A percentile compares a stretch with the other conserved stretches of the same genome.
These are phyloP conservation scores for Pyrenophora seminiperda DNA, from an alignment of 2,329 filamentous ascomycete species.

Conservation along the genomic window DNA sequence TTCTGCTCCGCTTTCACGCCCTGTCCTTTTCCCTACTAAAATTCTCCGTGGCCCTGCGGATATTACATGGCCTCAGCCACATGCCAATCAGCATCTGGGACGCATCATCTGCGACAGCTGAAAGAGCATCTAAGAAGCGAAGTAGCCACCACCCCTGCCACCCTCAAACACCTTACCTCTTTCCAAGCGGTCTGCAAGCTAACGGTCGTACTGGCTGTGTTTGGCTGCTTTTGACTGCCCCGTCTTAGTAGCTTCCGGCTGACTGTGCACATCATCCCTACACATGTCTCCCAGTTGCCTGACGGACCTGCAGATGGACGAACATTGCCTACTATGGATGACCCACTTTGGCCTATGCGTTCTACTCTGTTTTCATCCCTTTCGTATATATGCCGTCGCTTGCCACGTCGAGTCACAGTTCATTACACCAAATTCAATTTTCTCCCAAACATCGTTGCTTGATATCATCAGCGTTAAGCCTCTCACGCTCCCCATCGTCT, in stretches of 20 bases:
- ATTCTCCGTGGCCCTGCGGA: conserved; percentile 24
- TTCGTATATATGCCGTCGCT: conserved; percentile 43
- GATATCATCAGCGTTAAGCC: conserved; percentile 14
- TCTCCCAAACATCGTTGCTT: conserved; percentile 19
- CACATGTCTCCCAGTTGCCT: conserved; percentile 43
- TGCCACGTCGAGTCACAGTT: conserved; percentile 22
- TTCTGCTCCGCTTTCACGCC: conserved; percentile 11
- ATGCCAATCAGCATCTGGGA: conserved; percentile 30
- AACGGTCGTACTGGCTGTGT: conserved; percentile 45
- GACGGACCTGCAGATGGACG: conserved; percentile 40
- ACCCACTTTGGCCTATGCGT: conserved; percentile 30
- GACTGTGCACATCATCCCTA: conserved; percentile 43
- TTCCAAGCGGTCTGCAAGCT: conserved; percentile 34
- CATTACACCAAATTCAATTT: conserved; percentile 20
- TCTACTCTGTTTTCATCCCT: conserved; percentile 22
- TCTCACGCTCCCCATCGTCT: neutral
- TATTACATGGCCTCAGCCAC: conserved; percentile 22
- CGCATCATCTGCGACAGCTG: conserved; percentile 36
- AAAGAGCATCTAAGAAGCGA: conserved; percentile 40
- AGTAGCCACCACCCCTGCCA: conserved; percentile 36
- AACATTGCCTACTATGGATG: conserved; percentile 34
- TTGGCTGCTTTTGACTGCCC: conserved; percentile 36
- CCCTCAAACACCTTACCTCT: conserved; percentile 35
- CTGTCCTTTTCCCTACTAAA: conserved; percentile 16
- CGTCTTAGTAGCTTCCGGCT: conserved; percentile 40